Evolutionary conservation across 768 basidiomycete species (phyloP), one percentile per base, ranked within the genome.

Genomic region (Pleurotus pulmonarius): DNA sequence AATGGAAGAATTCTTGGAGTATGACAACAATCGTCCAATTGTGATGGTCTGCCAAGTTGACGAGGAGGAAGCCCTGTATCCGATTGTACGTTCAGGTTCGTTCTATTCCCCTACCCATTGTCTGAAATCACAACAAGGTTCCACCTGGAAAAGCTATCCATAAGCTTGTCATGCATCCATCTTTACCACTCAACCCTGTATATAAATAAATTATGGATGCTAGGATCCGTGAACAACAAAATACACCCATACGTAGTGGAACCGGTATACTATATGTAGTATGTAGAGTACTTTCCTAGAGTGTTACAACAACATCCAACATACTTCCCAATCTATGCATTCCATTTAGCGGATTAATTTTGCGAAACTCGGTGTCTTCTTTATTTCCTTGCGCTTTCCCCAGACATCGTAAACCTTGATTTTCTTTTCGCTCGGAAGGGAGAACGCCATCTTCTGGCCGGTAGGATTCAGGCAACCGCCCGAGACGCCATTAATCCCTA

Each of bases 1-100:
- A 80, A 98, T 99, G 94, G 94, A 94, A 78, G 94, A 98, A 79
- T 95, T 99, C 75, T 78, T 99, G 61, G 94, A 94, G 75, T 96
- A 94, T 68, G 91, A 96, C 62, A 85, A 82, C 58, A 81, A 79
- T 56, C 88, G 83, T 71, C 97, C 97, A 3, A 81, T 98, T 40
- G 70, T 99, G 59, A 75, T 98, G 79, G 96, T 98, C 73, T 96
- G 93, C 67, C 43, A 87, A 49, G 92, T 98, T 45, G 86, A 89
- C 72, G 80, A 76, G 65, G 83, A 83, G 60, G 93, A 94, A 72
- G 90, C 93, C 67, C 90, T 94, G 61, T 92, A 89, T 81, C 92
- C 92, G 4, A 92, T 93, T 90, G 91, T 91, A 57, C 57, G 78
- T 62, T 39, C 24, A 22, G 13, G 13, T 45, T 20, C 8, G 3